Evolutionary conservation across 345 rosid species (phyloP).

Genomic region (Excoecaria cochinchinensis): DNA sequence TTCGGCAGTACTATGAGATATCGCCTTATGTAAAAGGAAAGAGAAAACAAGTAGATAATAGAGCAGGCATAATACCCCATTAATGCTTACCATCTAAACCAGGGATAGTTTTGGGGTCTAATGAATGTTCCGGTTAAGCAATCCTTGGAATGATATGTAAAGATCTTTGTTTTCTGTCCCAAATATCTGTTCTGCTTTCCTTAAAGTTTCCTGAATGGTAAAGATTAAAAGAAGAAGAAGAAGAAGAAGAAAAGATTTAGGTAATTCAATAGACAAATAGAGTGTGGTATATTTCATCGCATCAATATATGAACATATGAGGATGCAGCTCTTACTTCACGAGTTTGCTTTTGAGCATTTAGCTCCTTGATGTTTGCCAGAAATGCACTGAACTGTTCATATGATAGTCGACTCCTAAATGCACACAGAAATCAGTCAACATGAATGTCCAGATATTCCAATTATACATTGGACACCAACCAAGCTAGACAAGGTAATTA

Average conservation of each 20-base stretch:
- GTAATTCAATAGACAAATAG: constrained; percentile 1
- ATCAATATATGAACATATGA: constrained; percentile 5
- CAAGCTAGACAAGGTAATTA: background rate
- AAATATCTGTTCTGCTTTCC: constrained; percentile 89
- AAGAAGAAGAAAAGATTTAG: constrained; percentile 2
- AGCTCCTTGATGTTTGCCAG: constrained; percentile 88
- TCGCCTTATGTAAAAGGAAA: background rate
- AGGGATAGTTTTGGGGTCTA: constrained; percentile 23
- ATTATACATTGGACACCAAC: background rate
- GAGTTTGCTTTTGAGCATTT: constrained; percentile 82
- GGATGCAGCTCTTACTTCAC: constrained; percentile 54
- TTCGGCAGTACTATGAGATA: background rate
- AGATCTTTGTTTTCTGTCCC: constrained; percentile 87
- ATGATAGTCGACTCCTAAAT: constrained; percentile 81
- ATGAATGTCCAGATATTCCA: background rate
- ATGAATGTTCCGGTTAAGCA: constrained; percentile 62
- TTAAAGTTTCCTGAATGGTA: constrained; percentile 71
- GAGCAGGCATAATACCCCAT: constrained; percentile 15
- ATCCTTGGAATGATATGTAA: constrained; percentile 72
- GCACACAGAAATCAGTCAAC: constrained; percentile 10
- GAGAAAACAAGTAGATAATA: background rate
- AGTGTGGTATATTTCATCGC: background rate
- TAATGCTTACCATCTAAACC: constrained; percentile 9
- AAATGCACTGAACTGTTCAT: constrained; percentile 93
- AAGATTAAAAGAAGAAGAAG: background rate